Evolutionary conservation across 768 basidiomycete genomes (phyloP), one percentile per base, ranked within the genome.

Genomic region (Pulveroboletus ravenelii): DNA sequence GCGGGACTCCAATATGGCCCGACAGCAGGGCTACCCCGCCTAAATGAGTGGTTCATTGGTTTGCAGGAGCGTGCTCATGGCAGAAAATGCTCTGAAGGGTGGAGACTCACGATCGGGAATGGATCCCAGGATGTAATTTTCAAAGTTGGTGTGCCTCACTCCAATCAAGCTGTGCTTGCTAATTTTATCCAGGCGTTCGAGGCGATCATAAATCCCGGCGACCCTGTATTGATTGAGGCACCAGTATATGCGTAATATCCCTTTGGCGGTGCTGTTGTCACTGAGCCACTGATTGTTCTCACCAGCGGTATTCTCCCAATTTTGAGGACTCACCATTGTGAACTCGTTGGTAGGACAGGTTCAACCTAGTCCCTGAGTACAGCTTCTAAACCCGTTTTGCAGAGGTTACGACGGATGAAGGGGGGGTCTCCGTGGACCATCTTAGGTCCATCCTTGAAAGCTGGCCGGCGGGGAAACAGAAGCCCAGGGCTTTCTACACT

Each of bases 81-180:
- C 5, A 75, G 90, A 40, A 73, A 74, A 43, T 64, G 60, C 38
- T 77, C 73, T 2, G 81, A 80, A 57, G 84, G 82, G 7, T 98
- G 93, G 93, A 72, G 74, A 38, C 65, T 93, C 10, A 83, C 80
- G 37, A 71, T 96, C 10, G 92, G 93, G 2, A 76, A 77, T 36
- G 94, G 94, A 10, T 89, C 89, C 39, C 94, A 96, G 69, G 93
- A 96, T 73, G 64, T 92, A 56, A 80, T 97, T 44, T 86, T 77
- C 72, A 96, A 94, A 79, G 92, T 88, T 57, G 0, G 49, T 51
- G 39, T 40, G 32, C 32, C 23, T 42, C 34, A 9, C 20, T 14
- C 14, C 10, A 14, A 18, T 32, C 1, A 32, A 25, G 20, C 58
- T 51, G 40, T 54, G 23, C 43, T 29, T 57, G 40, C 47, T 45